Base-by-base conservation (phyloP, 139 green algal genomes). In the Tetradesmus lagerheimii region DNA sequence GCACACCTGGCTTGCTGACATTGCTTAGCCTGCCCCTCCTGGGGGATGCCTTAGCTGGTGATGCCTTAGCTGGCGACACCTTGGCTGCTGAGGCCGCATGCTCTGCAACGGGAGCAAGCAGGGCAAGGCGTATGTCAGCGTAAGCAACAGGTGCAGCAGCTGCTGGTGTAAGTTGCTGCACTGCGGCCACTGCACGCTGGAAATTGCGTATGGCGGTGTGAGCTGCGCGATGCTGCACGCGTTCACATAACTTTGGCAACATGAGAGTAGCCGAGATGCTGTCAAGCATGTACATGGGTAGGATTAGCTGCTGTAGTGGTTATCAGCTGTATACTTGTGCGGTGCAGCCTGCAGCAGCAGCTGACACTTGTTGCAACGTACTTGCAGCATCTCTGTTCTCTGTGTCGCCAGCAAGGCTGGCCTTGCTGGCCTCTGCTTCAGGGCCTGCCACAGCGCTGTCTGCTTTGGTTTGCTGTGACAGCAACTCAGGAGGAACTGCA, bases 1-100 rank as follows among this genome's bases (percentile, higher is more conserved):
- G n/a, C 82, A 29, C 57, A 87, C 82, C 82, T 79, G 53, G 53
- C 39, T 87, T 87, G 82, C 82, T 77, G 35, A 37, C 82, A 37
- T 50, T 87, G 82, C 82, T 87, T 12, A 79, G 50, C 82, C 57
- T 77, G 53, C 35, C 25, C 12, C 53, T 50, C 20, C 15, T 9
- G 39, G 82, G 82, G 2, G 82, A 87, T 1, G 27, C 29, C 57
- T 87, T 87, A 18, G 34, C 35, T 38, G 50, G 39, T 37, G 43
- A 57, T 8, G 57, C n/a, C n/a, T n/a, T n/a, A n/a, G n/a, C n/a
- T n/a, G 82, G 82, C 2, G 82, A 87, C 1, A 14, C 29, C 57
- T 87, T 87, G 31, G 34, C 35, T 38, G 50, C n/a, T 37, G 43
- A 57, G 2, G 57, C 53, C 37, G 57, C 71, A 37, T 79, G 34